A percentile compares a stretch with the other conserved stretches of the same genome.
Evolutionary conservation across 768 basidiomycete species (phyloP).

Genomic region (Mycena belliarum): DNA sequence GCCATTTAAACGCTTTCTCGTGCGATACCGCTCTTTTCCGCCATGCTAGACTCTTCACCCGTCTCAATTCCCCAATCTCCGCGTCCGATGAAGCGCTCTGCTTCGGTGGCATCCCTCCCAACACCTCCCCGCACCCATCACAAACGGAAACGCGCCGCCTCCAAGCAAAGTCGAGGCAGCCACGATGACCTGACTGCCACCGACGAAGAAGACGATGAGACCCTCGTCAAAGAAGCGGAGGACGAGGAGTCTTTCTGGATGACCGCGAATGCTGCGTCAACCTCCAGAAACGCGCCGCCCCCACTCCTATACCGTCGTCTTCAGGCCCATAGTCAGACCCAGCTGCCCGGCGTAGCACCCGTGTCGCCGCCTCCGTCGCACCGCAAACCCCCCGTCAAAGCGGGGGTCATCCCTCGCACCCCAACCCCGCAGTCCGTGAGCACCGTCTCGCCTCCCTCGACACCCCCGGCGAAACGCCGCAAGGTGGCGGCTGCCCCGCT

Average conservation of each 20-base stretch:
- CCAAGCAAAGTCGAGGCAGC: slow-evolving; percentile 47
- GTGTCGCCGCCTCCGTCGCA: slow-evolving; percentile 71
- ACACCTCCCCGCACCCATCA: slow-evolving; percentile 65
- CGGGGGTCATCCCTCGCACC: not conserved
- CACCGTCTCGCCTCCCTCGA: slow-evolving; percentile 40
- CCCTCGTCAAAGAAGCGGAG: slow-evolving; percentile 33
- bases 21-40: slow-evolving; percentile 13
- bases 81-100: slow-evolving; percentile 59
- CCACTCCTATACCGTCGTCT: slow-evolving; percentile 41
- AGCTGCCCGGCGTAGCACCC: slow-evolving; percentile 36
- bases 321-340: slow-evolving; percentile 18
- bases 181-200: slow-evolving; percentile 36
- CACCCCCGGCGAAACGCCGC: slow-evolving; percentile 35
- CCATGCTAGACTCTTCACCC: slow-evolving; percentile 37
- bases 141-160: slow-evolving; percentile 46
- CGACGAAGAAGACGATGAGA: slow-evolving; percentile 32
- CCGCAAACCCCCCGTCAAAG: slow-evolving; percentile 36
- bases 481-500: slow-evolving; percentile 27
- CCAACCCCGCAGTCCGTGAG: slow-evolving; percentile 22
- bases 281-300: slow-evolving; percentile 15
- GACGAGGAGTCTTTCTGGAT: slow-evolving; percentile 60
- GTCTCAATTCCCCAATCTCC: slow-evolving; percentile 34
- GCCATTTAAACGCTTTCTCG: not conserved
- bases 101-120: slow-evolving; percentile 63
- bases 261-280: slow-evolving; percentile 17